Conservation (phyloP, 805 yeast species). For the Starmera dryadoides region DNA sequence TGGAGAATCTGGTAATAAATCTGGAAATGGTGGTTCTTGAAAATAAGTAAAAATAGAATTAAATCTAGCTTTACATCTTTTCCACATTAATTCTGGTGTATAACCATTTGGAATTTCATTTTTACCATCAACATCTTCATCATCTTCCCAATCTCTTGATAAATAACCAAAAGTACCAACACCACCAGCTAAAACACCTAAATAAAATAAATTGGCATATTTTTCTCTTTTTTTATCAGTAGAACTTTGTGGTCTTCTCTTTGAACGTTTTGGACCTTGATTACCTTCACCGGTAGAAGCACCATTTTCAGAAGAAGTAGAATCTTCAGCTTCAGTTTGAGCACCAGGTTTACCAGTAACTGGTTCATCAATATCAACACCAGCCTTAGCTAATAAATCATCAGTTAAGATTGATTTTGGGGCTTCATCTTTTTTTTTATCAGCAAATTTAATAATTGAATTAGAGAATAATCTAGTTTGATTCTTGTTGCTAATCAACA, state of each 20-base stretch:
- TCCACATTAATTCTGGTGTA: slow-evolving; percentile 55
- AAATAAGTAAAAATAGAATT: slow-evolving; percentile 73
- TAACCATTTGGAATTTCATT: slow-evolving; percentile 58
- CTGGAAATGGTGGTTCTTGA: slow-evolving; percentile 90
- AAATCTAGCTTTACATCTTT: slow-evolving; percentile 65
- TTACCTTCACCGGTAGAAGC: slow-evolving; percentile 2
- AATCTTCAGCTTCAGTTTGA: slow-evolving; percentile 11
- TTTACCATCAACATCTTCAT: slow-evolving; percentile 55
- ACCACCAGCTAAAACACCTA: slow-evolving; percentile 39
- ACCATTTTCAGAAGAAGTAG: slow-evolving; percentile 4
- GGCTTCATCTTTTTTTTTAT: slow-evolving; percentile 14
- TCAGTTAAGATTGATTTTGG: slow-evolving; percentile 63
- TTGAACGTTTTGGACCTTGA: slow-evolving; percentile 10
- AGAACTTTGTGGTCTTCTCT: slow-evolving; percentile 58
- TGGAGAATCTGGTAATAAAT: slow-evolving; percentile 85
- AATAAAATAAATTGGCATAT: slow-evolving; percentile 68
- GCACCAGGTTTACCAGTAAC: slow-evolving; percentile 7
- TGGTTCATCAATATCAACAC: slow-evolving; percentile 53
- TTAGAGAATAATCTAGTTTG: slow-evolving; percentile 14
- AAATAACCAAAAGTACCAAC: slow-evolving; percentile 59
- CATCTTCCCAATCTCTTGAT: slow-evolving; percentile 81
- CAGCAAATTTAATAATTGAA: slow-evolving; percentile 5
- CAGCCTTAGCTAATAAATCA: slow-evolving; percentile 77
- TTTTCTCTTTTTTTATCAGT: slow-evolving; percentile 78
- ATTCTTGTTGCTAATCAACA: too few species aligned